Percentiles rank a stretch among this genome's conserved stretches.
Evolutionary conservation across 495 filamentous ascomycete genomes (phyloP).

Genomic region (Niebla homalea): DNA sequence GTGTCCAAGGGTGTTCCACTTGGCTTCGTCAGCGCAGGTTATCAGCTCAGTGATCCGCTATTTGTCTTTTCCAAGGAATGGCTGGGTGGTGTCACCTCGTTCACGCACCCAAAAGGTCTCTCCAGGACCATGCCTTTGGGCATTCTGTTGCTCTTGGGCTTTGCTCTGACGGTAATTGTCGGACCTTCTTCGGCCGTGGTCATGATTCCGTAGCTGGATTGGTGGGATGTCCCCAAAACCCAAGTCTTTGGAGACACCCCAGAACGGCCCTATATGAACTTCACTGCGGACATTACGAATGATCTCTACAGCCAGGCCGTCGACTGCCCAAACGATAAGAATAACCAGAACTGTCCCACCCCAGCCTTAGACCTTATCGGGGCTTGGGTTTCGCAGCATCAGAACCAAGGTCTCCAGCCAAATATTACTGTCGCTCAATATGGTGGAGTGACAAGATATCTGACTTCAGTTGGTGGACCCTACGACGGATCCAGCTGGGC

Average conservation of each 20-base stretch:
- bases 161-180: slow-evolving; percentile 3
- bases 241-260: slow-evolving; percentile 4
- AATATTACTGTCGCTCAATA: slow-evolving; percentile 7
- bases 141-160: slow-evolving; percentile 1
- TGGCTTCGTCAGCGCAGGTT: slow-evolving; percentile 9
- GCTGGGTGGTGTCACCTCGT: slow-evolving; percentile 1
- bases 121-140: neutral
- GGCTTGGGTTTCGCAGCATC: neutral
- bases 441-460: slow-evolving; percentile 2
- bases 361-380: neutral
- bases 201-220: slow-evolving; percentile 9
- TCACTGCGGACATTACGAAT: slow-evolving; percentile 6
- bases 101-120: neutral
- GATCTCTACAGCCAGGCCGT: slow-evolving; percentile 1
- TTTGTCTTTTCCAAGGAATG: slow-evolving; percentile 3
- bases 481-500: slow-evolving; percentile 8
- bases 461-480: slow-evolving; percentile 5
- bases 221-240: slow-evolving; percentile 1
- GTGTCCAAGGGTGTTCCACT: slow-evolving; percentile 5
- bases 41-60: neutral
- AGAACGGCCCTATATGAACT: slow-evolving; percentile 6
- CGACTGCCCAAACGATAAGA: neutral
- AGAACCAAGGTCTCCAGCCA: slow-evolving; percentile 4
- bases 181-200: slow-evolving; percentile 10
- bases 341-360: neutral